A percentile compares a stretch with the other conserved stretches of the same genome.
These are phyloP conservation scores for Letharia columbiana DNA, from an alignment of 495 filamentous ascomycete species.

Conservation along the genomic window DNA sequence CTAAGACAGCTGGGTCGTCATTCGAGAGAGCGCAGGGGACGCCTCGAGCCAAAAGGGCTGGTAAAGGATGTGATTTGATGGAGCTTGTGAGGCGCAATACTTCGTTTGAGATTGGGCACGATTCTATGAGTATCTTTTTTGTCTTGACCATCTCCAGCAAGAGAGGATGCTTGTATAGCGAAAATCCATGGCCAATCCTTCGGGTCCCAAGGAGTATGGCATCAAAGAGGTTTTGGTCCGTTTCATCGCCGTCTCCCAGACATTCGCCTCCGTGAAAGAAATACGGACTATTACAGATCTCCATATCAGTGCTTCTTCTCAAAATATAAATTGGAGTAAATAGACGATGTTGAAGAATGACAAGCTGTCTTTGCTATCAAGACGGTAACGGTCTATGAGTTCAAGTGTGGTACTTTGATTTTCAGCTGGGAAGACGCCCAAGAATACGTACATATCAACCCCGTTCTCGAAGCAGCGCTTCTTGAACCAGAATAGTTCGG, in stretches of 20 bases:
- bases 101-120: conserved; percentile 79
- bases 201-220: conserved; percentile 79
- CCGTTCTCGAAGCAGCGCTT: conserved; percentile 70
- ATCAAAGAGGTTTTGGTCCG: conserved; percentile 84
- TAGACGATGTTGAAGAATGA: neutral
- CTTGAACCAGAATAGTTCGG: conserved; percentile 85
- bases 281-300: conserved; percentile 47
- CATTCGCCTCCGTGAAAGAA: conserved; percentile 91
- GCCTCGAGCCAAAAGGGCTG: conserved; percentile 74
- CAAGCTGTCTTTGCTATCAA: neutral
- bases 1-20: conserved; percentile 76
- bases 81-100: conserved; percentile 67
- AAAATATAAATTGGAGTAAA: neutral
- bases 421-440: neutral
- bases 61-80: conserved; percentile 71
- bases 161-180: conserved; percentile 83
- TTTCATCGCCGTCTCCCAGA: conserved; percentile 63
- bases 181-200: conserved; percentile 81
- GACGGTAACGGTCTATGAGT: neutral
- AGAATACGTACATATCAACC: conserved; percentile 51
- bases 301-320: neutral
- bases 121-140: conserved; percentile 78
- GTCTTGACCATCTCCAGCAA: conserved; percentile 81
- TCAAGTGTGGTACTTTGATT: neutral
- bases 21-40: conserved; percentile 71